Evolutionary conservation across 768 basidiomycete genomes (phyloP), one percentile per base, ranked within the genome.

Genomic region (Trametes gibbosa): DNA sequence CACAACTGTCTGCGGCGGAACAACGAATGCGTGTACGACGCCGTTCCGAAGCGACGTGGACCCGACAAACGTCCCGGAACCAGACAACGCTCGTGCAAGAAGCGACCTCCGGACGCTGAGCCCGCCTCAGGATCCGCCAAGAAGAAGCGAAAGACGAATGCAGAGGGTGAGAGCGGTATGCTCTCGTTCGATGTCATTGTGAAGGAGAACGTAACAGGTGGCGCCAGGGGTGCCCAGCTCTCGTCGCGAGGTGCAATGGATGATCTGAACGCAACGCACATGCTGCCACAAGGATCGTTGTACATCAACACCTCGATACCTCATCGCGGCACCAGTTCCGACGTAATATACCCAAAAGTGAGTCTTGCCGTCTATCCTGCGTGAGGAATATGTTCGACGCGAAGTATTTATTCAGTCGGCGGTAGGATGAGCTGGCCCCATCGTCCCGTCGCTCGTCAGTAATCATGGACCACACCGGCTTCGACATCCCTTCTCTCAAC

Each of bases 1-100:
- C 83, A 86, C 77, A 92, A 92, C 74, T 92, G 90, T 73, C 78
- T 81, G 73, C 85, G 89, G 69, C 79, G 90, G 68, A 83, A 82
- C 65, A 89, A 90, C 72, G 79, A 80, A 54, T 92, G 90, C 73
- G 80, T 86, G 74, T 92, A 92, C 73, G 90, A 92, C 70, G 76
- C 83, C 27, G 86, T 81, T 55, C 90, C 90, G 66, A 90, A 89
- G 74, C 85, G 91, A 61, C 81, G 90, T 61, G 91, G 91, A 2
- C 90, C 90, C 62, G 90, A 92, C 80, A 92, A 90, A 75, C 84
- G 83, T 67, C 90, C 90, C 58, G 90, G 90, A 27, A 91, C 89
- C 58, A 82, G 90, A 62, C 87, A 90, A 70, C 81, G 90, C 65
- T 87, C 86, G 56, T 91, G 89, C 80, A 92, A 92, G 83, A 92